These are phyloP conservation scores for Kluyveromyces sp. DNA, from an alignment of 1,139 yeast species.

Conservation along the genomic window DNA sequence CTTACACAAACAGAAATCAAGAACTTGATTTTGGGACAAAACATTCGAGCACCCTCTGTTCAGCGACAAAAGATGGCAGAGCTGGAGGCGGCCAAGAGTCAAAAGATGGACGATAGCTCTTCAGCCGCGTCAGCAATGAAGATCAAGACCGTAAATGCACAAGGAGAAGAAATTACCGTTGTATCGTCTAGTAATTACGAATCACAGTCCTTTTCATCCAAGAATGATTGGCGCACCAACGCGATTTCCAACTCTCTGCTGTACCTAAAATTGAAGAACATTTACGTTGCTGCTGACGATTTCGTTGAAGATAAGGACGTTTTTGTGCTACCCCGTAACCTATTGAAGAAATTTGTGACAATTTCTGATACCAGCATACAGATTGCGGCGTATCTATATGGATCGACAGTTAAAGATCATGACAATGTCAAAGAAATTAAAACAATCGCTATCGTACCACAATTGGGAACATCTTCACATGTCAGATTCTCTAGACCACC, in stretches of 20 bases:
- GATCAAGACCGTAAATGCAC: slow-evolving; percentile 80
- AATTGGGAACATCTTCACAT: slow-evolving; percentile 64
- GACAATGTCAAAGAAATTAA: slow-evolving; percentile 68
- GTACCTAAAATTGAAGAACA: slow-evolving; percentile 67
- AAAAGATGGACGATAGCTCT: slow-evolving; percentile 20
- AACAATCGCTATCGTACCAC: slow-evolving; percentile 79
- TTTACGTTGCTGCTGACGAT: slow-evolving; percentile 61
- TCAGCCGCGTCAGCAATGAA: slow-evolving; percentile 62
- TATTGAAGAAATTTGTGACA: slow-evolving; percentile 69
- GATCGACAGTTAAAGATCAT: slow-evolving; percentile 65
- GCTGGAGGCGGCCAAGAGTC: slow-evolving; percentile 52
- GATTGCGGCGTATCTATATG: slow-evolving; percentile 76
- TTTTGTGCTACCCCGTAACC: slow-evolving; percentile 73
- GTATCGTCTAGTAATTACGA: slow-evolving; percentile 90
- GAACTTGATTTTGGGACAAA: slow-evolving; percentile 92
- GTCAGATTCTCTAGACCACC: slow-evolving; percentile 59
- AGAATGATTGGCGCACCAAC: slow-evolving; percentile 85
- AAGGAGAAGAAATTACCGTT: slow-evolving; percentile 92
- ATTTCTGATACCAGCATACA: slow-evolving; percentile 78
- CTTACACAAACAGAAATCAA: slow-evolving; percentile 90
- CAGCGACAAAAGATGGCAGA: slow-evolving; percentile 77
- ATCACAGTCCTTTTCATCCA: slow-evolving; percentile 74
- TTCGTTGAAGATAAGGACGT: slow-evolving; percentile 52
- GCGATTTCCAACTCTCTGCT: slow-evolving; percentile 75
- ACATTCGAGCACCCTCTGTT: slow-evolving; percentile 81